Conservation (phyloP, 306 rosid species). For the Pueraria montana region DNA sequence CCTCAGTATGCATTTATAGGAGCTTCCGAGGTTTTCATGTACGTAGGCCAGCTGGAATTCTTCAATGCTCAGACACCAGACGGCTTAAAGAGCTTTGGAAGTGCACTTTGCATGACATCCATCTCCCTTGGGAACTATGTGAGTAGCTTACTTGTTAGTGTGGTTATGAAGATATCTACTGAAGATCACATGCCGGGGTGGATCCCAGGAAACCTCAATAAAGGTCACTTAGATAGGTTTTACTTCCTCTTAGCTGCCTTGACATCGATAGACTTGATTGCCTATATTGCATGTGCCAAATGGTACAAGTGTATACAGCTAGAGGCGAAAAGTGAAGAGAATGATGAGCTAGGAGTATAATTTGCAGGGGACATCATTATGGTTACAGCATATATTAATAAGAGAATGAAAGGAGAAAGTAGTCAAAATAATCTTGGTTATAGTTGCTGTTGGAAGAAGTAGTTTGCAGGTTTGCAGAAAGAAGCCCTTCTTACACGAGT, state of each 20-base stretch:
- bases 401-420: slow-evolving; percentile 62
- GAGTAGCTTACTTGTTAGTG: slow-evolving; percentile 87
- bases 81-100: slow-evolving; percentile 96
- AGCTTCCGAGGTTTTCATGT: slow-evolving; percentile 99
- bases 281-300: slow-evolving; percentile 81
- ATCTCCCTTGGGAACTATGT: slow-evolving; percentile 97
- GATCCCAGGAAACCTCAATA: slow-evolving; percentile 99
- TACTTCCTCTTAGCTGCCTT: slow-evolving; percentile 93
- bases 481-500: slow-evolving; percentile 53
- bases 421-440: slow-evolving; percentile 45
- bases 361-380: slow-evolving; percentile 28
- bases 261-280: slow-evolving; percentile 78
- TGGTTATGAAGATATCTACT: slow-evolving; percentile 96
- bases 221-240: slow-evolving; percentile 92
- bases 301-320: slow-evolving; percentile 93
- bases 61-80: slow-evolving; percentile 99
- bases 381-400: slow-evolving; percentile 58
- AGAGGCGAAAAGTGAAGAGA: slow-evolving; percentile 66
- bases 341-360: slow-evolving; percentile 62
- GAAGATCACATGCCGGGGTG: slow-evolving; percentile 95
- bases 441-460: slow-evolving; percentile 49
- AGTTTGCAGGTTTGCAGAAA: slow-evolving; percentile 34
- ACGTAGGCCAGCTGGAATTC: slow-evolving; percentile 96
- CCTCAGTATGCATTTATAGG: slow-evolving; percentile 96
- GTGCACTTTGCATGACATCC: slow-evolving; percentile 98